Percentiles rank a stretch among this genome's conserved stretches.
phyloP scores from a whole-genome alignment of 177 flowering plant species.

The Vitis hybrid region DNA sequence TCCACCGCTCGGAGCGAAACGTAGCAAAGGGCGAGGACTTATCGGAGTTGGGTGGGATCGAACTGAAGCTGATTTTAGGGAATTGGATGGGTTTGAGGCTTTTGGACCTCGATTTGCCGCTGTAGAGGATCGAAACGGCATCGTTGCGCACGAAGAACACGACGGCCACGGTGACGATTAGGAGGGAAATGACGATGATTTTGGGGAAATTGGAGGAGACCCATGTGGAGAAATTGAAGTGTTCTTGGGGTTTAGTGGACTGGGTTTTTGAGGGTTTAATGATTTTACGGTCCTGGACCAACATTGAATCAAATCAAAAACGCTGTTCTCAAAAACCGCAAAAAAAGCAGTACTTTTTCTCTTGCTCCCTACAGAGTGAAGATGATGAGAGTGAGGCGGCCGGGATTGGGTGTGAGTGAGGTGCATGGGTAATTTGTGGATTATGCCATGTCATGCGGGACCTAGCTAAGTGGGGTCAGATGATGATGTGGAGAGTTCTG shows the following conservation, averaged over 20 bases:
- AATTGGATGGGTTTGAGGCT: conserved; percentile 36
- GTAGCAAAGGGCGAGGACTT: conserved; percentile 41
- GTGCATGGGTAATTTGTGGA: no score
- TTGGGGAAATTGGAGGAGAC: conserved; percentile 70
- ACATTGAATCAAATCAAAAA: conserved; percentile 41
- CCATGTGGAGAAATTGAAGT: conserved; percentile 79
- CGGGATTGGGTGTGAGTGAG: no score
- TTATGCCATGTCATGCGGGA: no score
- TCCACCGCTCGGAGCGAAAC: conserved; percentile 83
- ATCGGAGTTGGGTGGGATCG: conserved; percentile 46
- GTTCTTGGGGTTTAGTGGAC: conserved; percentile 40
- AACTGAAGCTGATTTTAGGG: conserved; percentile 57
- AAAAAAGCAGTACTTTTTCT: no score
- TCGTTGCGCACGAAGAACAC: conserved; percentile 74
- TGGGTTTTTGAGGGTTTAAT: conserved; percentile 47
- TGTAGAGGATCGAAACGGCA: conserved; percentile 60
- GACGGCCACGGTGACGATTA: conserved; percentile 59
- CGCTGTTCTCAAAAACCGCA: no score
- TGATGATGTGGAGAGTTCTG: no score
- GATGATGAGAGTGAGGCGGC: no score
- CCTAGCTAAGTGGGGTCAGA: no score
- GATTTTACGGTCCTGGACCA: conserved; percentile 72
- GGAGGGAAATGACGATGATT: conserved; percentile 40
- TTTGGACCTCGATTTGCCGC: conserved; percentile 31
- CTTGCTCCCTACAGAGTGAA: no score